Base-by-base conservation (phyloP, 495 filamentous ascomycete species). In the Podospora australis region DNA sequence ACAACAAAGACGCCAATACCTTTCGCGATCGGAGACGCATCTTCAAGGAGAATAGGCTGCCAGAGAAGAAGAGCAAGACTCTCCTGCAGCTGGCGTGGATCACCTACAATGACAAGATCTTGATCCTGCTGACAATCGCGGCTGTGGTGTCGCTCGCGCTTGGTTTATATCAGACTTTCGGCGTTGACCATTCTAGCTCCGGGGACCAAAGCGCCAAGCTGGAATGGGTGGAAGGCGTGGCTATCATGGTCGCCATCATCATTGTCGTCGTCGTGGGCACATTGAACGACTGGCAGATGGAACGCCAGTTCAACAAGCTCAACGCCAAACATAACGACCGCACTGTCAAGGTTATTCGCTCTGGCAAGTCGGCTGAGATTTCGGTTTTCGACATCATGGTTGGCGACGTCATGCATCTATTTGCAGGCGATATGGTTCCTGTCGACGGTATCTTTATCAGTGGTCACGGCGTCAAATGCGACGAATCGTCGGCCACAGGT, bases 41-140 rank as follows among this genome's bases (percentile, higher is more conserved):
- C 20, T 94, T 70, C 50, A 53, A 73, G 39, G 79, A 86, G 54
- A 94, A 94, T 55, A 65, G 78, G 46, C 61, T 94, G 25, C 88
- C 88, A 0, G 77, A 77, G 54, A 85, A 87, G 63, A 85, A 90
- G 58, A 77, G 79, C 38, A 84, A 87, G 45, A 78, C 73, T 29
- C 77, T 94, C 44, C 72, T 84, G 55, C 71, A 82, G 50, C 58
- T 91, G 21, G 81, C 89, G 41, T 94, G 87, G 87, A 82, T 83
- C 53, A 86, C 87, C 10, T 90, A 88, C 63, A 88, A 91, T 55
- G 88, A 94, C 66, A 88, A 88, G 52, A 83, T 94, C 21, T 70
- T 94, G 44, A 86, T 91, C 20, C 66, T 88, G 23, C 67, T 89
- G 44, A 85, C 83, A 5, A 72, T 78, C 23, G 86, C 86, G 8